These are phyloP conservation scores for Kernera saxatilis DNA, from an alignment of 345 rosid species.

Conservation along the genomic window DNA sequence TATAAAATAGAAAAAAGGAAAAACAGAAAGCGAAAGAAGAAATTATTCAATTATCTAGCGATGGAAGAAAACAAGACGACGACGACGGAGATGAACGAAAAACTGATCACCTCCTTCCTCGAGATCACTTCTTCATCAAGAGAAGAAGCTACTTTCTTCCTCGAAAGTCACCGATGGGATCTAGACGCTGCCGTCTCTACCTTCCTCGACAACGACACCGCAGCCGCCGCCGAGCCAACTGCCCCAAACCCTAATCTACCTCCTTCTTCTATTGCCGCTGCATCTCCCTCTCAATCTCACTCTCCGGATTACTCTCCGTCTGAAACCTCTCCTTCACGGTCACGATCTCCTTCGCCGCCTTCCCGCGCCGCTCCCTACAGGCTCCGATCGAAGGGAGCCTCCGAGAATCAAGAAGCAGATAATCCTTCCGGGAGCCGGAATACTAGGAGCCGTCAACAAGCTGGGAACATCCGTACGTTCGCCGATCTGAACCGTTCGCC, in stretches of 20 bases:
- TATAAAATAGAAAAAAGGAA: background rate
- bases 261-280: slow-evolving; percentile 20
- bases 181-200: slow-evolving; percentile 91
- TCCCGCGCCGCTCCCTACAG: slow-evolving; percentile 44
- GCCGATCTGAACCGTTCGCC: slow-evolving; percentile 76
- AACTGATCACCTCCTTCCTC: slow-evolving; percentile 56
- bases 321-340: slow-evolving; percentile 46
- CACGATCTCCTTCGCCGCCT: slow-evolving; percentile 60
- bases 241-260: slow-evolving; percentile 17
- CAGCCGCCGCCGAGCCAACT: background rate
- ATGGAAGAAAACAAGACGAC: slow-evolving; percentile 26
- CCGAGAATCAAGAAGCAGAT: slow-evolving; percentile 1
- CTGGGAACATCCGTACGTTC: slow-evolving; percentile 59
- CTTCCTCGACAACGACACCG: slow-evolving; percentile 57
- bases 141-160: slow-evolving; percentile 80
- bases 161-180: slow-evolving; percentile 85
- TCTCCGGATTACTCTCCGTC: slow-evolving; percentile 54
- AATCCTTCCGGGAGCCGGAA: slow-evolving; percentile 40
- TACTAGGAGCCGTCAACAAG: slow-evolving; percentile 38
- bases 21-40: background rate
- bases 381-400: slow-evolving; percentile 48
- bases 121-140: slow-evolving; percentile 84
- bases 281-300: slow-evolving; percentile 37
- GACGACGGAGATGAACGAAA: slow-evolving; percentile 15
- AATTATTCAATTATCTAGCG: background rate